phyloP scores from a whole-genome alignment of 2,329 filamentous ascomycete species.

The Colletotrichum sojae region DNA sequence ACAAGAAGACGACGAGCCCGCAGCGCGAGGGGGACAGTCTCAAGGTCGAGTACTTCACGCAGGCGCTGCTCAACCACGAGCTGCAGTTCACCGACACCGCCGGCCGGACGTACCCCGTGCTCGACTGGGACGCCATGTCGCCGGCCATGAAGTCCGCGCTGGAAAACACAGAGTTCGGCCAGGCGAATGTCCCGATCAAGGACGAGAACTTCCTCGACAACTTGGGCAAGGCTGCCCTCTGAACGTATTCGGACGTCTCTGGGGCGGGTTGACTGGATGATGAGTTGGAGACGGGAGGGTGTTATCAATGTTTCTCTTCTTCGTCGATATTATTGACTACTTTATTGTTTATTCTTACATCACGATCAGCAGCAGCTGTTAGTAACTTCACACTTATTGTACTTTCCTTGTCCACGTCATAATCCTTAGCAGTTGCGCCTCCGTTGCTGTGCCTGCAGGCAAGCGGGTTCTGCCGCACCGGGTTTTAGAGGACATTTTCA shows the following conservation, averaged over 20 bases:
- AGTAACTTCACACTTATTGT: no score
- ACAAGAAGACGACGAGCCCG: slow-evolving; percentile 44
- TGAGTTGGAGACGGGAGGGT: neutral
- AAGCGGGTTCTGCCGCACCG: no score
- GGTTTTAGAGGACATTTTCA: no score
- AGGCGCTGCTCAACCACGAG: slow-evolving; percentile 52
- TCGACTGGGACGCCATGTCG: slow-evolving; percentile 60
- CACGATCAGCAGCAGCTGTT: neutral
- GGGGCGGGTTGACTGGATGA: neutral
- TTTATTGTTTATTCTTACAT: neutral
- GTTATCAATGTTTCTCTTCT: neutral
- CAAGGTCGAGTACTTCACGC: slow-evolving; percentile 52
- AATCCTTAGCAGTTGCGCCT: no score
- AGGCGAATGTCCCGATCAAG: slow-evolving; percentile 58
- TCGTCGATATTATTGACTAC: neutral
- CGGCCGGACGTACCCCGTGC: slow-evolving; percentile 56
- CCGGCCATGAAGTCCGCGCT: slow-evolving; percentile 52
- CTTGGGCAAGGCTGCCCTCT: slow-evolving; percentile 20
- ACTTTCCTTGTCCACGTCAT: no score
- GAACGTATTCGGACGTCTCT: neutral
- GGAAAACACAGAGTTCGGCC: slow-evolving; percentile 55
- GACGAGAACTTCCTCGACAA: slow-evolving; percentile 44
- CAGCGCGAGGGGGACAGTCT: slow-evolving; percentile 43
- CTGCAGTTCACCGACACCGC: slow-evolving; percentile 52
- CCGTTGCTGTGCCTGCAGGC: no score